phyloP scores from a whole-genome alignment of 1,284 basidiomycete genomes.

The Malassezia sympodialis region DNA sequence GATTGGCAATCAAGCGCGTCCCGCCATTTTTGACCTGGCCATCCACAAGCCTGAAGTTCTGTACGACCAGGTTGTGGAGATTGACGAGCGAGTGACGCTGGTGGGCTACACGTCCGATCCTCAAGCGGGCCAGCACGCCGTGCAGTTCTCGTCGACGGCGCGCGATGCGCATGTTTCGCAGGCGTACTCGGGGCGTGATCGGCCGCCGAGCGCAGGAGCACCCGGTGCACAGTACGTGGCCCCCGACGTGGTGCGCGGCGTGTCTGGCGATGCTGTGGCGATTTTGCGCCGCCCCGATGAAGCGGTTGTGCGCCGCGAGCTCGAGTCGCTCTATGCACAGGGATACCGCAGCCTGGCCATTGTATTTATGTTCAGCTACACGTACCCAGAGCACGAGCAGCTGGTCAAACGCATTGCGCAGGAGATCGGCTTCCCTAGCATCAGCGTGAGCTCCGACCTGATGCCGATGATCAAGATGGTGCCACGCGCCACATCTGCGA shows the following conservation, averaged over 20 bases:
- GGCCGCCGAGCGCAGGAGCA: constrained; percentile 53
- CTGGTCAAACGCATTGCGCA: constrained; percentile 64
- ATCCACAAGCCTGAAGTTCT: constrained; percentile 61
- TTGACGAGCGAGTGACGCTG: constrained; percentile 87
- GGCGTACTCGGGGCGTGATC: constrained; percentile 34
- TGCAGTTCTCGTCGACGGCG: constrained; percentile 21
- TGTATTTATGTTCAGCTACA: constrained; percentile 83
- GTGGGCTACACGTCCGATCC: constrained; percentile 88
- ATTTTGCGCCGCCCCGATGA: constrained; percentile 62
- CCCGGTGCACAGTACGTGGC: constrained; percentile 56
- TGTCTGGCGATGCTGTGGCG: constrained; percentile 82
- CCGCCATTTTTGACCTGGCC: constrained; percentile 55
- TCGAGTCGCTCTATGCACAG: constrained; percentile 61
- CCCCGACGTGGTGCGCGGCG: constrained; percentile 63
- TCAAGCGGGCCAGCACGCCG: constrained; percentile 58
- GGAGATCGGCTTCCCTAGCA: constrained; percentile 69
- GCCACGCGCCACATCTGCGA: constrained; percentile 78
- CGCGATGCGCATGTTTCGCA: constrained; percentile 22
- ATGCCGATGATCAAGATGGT: constrained; percentile 87
- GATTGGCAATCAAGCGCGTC: constrained; percentile 86
- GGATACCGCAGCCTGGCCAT: constrained; percentile 77
- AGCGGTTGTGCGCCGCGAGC: constrained; percentile 51
- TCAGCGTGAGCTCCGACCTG: constrained; percentile 76
- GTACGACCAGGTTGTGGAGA: constrained; percentile 70
- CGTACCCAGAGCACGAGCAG: constrained; percentile 70